These are phyloP conservation scores for Umbelopsis sp. DNA, from an alignment of 192 early-diverging fungal genomes.

Conservation along the genomic window DNA sequence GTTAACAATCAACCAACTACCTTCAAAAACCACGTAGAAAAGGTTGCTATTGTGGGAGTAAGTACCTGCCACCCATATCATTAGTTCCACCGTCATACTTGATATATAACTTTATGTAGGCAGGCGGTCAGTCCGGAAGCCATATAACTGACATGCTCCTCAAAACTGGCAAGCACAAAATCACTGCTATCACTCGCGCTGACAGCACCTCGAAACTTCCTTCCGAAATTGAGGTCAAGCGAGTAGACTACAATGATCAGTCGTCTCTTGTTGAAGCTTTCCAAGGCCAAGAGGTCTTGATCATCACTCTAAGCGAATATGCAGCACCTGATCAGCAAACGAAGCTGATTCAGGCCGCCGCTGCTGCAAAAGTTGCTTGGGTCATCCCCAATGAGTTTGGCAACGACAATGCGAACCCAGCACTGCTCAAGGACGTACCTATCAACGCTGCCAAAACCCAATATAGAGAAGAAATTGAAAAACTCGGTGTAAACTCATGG, in stretches of 20 bases:
- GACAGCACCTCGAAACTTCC: not conserved
- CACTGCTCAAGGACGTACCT: not conserved
- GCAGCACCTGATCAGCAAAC: not conserved
- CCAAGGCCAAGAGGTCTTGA: not conserved
- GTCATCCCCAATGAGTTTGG: not conserved
- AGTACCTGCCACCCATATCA: not conserved
- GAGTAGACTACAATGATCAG: not conserved
- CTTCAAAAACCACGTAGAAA: not conserved
- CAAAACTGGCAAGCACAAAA: not conserved
- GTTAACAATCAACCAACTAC: not conserved
- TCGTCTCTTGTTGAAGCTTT: not conserved
- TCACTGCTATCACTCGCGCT: not conserved
- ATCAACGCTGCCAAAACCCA: not conserved
- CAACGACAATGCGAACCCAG: not conserved
- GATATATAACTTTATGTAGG: not conserved
- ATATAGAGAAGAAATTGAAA: not conserved
- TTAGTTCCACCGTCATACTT: not conserved
- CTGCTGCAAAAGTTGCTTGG: not conserved
- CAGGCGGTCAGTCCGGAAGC: not conserved
- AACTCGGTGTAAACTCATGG: not conserved
- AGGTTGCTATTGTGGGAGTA: slow-evolving; percentile 8
- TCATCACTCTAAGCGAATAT: not conserved
- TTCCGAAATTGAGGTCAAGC: not conserved
- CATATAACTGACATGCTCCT: not conserved
- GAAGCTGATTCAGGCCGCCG: not conserved